phyloP scores from a whole-genome alignment of 495 filamentous ascomycete genomes.

The Xylaria scruposa region DNA sequence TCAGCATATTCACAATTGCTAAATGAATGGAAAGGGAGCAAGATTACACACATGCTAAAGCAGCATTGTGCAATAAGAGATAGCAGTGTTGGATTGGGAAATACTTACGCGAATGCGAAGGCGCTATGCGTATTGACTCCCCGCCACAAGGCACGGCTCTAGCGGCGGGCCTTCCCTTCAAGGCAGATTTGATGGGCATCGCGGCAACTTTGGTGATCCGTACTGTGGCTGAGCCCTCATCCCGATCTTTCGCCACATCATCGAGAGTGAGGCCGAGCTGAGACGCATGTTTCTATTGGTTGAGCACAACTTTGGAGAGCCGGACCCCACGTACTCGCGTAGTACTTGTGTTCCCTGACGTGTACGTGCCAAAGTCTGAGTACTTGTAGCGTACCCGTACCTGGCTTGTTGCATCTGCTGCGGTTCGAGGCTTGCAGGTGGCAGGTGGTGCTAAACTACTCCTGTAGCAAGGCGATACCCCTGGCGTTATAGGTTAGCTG shows the following conservation, averaged over 20 bases:
- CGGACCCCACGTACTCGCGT: conserved; percentile 1
- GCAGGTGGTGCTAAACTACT: conserved; percentile 16
- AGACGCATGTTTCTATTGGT: not conserved
- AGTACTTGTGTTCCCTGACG: not conserved
- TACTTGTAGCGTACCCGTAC: not conserved
- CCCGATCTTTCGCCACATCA: conserved; percentile 17
- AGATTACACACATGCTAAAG: conserved; percentile 1
- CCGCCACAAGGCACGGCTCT: conserved; percentile 4
- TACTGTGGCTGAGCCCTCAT: conserved; percentile 18
- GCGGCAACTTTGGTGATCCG: not conserved
- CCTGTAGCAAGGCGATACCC: conserved; percentile 21
- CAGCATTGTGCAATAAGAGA: not conserved
- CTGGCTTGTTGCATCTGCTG: conserved; percentile 10
- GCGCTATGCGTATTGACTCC: not conserved
- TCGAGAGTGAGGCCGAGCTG: conserved; percentile 8
- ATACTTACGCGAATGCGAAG: not conserved
- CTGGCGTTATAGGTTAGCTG: conserved; percentile 16
- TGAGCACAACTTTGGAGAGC: not conserved
- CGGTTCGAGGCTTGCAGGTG: conserved; percentile 25
- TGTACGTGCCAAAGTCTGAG: not conserved
- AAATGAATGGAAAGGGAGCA: not conserved
- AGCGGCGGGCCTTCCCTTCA: conserved; percentile 12
- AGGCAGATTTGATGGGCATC: conserved; percentile 20
- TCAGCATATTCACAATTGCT: not conserved
- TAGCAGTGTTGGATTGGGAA: not conserved